Conservation (phyloP, 1,284 basidiomycete species). For the Ustilago esculenta region DNA sequence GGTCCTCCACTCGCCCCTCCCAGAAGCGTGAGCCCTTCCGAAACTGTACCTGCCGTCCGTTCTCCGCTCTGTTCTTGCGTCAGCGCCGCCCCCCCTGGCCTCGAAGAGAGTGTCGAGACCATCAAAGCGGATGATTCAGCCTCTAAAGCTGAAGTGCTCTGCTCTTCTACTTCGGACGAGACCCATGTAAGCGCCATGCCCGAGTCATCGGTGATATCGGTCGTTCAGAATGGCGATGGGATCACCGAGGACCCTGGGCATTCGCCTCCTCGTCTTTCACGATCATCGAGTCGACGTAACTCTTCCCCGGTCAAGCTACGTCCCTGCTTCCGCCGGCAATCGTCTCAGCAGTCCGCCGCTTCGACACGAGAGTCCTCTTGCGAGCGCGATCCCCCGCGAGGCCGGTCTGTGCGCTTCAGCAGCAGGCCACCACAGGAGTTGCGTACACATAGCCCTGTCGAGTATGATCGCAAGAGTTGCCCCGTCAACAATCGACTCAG, state of each 20-base stretch:
- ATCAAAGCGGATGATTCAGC: constrained; percentile 18
- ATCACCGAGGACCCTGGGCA: neutral
- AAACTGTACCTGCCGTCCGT: constrained; percentile 57
- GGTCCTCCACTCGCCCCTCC: constrained; percentile 52
- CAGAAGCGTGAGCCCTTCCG: constrained; percentile 50
- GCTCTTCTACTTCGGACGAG: neutral
- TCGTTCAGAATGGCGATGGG: too few species aligned
- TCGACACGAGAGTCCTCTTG: constrained; percentile 53
- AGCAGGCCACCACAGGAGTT: constrained; percentile 57
- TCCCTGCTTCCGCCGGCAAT: constrained; percentile 57
- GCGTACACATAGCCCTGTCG: constrained; percentile 64
- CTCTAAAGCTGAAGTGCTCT: neutral
- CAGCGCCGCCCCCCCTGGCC: constrained; percentile 17
- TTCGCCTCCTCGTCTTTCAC: constrained; percentile 31
- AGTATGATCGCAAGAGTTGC: constrained; percentile 65
- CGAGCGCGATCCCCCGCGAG: constrained; percentile 46
- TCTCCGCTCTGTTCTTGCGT: constrained; percentile 60
- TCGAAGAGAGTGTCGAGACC: constrained; percentile 53
- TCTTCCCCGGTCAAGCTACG: constrained; percentile 58
- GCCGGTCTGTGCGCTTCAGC: constrained; percentile 61
- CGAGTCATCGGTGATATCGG: too few species aligned
- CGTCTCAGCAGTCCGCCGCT: constrained; percentile 38
- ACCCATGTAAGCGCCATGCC: neutral
- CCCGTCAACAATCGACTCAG: constrained; percentile 61
- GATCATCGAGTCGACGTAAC: constrained; percentile 38